A percentile compares a stretch with the other conserved stretches of the same genome.
These are phyloP conservation scores for Crithidia acanthocephali DNA, from an alignment of 208 protist species.

Conservation along the genomic window DNA sequence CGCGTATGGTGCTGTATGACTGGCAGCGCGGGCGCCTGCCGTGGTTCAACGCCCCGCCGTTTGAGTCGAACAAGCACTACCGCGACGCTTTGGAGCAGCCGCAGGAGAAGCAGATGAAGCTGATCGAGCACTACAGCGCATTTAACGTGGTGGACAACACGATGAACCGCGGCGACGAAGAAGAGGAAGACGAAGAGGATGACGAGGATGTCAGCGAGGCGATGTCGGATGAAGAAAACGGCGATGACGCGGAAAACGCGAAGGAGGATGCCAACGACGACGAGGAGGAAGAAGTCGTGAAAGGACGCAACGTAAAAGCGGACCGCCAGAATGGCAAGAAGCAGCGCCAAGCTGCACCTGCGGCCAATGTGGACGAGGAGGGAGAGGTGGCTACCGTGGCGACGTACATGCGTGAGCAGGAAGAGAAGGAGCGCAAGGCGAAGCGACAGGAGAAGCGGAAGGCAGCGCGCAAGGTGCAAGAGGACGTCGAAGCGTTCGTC, in stretches of 20 bases:
- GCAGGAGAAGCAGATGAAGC: conserved; percentile 83
- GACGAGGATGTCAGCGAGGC: conserved; percentile 1
- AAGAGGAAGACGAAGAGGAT: conserved; percentile 8
- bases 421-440: conserved; percentile 52
- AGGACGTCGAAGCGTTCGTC: conserved; percentile 30
- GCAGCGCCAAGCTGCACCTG: background rate
- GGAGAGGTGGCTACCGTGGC: conserved; percentile 55
- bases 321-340: conserved; percentile 2
- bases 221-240: conserved; percentile 5
- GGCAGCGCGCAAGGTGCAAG: conserved; percentile 25
- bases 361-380: conserved; percentile 12
- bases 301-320: conserved; percentile 2
- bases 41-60: conserved; percentile 96
- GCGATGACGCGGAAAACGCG: background rate
- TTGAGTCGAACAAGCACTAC: conserved; percentile 90
- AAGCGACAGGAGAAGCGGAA: conserved; percentile 42
- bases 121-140: conserved; percentile 85
- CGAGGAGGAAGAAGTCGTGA: conserved; percentile 5
- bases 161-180: conserved; percentile 51
- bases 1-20: conserved; percentile 98
- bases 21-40: conserved; percentile 97
- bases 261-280: background rate
- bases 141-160: conserved; percentile 88
- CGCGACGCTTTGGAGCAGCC: conserved; percentile 71
- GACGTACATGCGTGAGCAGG: conserved; percentile 53